These are phyloP conservation scores for Aspergillus chevalieri DNA, from an alignment of 2,329 filamentous ascomycete species.

Conservation along the genomic window DNA sequence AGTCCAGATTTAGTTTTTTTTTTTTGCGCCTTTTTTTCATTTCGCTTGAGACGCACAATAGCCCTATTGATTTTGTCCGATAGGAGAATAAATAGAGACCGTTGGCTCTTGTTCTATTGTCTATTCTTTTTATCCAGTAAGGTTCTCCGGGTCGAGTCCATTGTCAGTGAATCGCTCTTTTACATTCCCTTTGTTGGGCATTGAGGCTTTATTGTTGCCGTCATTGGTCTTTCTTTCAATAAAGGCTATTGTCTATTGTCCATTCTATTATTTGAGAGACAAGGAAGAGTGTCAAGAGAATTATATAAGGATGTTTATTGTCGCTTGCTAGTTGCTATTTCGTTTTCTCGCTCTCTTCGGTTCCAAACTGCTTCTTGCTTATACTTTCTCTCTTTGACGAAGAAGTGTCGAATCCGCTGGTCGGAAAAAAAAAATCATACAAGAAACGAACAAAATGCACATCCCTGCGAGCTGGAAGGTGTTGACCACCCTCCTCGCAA, in stretches of 20 bases:
- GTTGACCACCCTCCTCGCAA: conserved; percentile 21
- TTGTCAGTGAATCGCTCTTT: background rate
- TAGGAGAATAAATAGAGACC: background rate
- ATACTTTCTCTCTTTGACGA: conserved; percentile 3
- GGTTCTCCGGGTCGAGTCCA: background rate
- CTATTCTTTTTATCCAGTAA: background rate
- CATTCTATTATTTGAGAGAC: background rate
- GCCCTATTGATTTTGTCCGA: background rate
- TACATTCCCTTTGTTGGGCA: background rate
- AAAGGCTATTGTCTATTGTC: background rate
- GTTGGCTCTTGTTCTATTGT: background rate
- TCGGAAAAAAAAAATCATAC: conserved; percentile 1
- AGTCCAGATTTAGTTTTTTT: background rate
- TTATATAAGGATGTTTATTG: background rate
- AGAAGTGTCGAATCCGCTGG: conserved; percentile 7
- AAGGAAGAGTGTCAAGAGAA: background rate
- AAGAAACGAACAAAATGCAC: conserved; percentile 2
- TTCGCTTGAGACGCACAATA: no score
- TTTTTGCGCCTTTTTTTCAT: background rate
- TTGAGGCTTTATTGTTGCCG: background rate
- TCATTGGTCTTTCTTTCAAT: background rate
- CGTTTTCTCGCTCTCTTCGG: background rate
- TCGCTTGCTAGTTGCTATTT: background rate
- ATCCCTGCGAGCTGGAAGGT: conserved; percentile 3
- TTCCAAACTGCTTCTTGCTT: conserved; percentile 1